A percentile compares a stretch with the other conserved stretches of the same genome.
Conservation (phyloP, 2,329 filamentous ascomycete genomes). For the Penicillium decumbens region DNA sequence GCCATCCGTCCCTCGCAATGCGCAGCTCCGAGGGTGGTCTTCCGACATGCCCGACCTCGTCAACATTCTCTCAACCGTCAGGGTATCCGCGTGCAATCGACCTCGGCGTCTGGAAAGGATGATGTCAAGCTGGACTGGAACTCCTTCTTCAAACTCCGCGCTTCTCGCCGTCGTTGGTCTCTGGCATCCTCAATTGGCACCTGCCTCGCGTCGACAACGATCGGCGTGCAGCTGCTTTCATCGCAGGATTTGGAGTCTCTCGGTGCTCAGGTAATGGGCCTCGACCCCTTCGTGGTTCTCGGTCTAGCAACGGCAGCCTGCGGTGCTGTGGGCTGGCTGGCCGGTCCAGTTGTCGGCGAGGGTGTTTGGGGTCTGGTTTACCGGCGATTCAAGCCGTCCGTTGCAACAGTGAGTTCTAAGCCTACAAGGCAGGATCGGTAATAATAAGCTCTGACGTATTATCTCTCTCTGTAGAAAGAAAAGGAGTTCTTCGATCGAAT, state of each 20-base stretch:
- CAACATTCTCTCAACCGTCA: constrained; percentile 6
- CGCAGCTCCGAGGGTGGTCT: constrained; percentile 14
- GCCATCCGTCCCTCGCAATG: constrained; percentile 14
- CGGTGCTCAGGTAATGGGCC: constrained; percentile 66
- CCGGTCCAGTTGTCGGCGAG: constrained; percentile 77
- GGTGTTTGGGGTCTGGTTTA: constrained; percentile 73
- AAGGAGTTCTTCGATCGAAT: constrained; percentile 88
- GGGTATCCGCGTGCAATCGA: constrained; percentile 27
- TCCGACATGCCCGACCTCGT: constrained; percentile 8
- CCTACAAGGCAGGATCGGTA: background rate
- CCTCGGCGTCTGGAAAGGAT: constrained; percentile 29
- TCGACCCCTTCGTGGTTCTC: constrained; percentile 83
- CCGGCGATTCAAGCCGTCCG: constrained; percentile 64
- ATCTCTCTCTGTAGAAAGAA: constrained; percentile 62
- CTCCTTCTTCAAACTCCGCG: constrained; percentile 84
- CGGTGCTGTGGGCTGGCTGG: constrained; percentile 79
- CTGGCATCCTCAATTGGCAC: constrained; percentile 68
- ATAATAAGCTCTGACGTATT: background rate
- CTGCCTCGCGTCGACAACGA: constrained; percentile 57
- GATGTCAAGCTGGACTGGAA: constrained; percentile 70
- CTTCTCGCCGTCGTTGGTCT: constrained; percentile 77
- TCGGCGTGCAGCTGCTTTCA: constrained; percentile 54
- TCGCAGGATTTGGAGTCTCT: constrained; percentile 63
- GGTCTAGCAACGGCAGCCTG: constrained; percentile 74
- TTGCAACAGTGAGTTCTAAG: constrained; percentile 57